These are phyloP conservation scores for Mortierella sp. DNA, from an alignment of 371 early-diverging fungal species.

Conservation along the genomic window DNA sequence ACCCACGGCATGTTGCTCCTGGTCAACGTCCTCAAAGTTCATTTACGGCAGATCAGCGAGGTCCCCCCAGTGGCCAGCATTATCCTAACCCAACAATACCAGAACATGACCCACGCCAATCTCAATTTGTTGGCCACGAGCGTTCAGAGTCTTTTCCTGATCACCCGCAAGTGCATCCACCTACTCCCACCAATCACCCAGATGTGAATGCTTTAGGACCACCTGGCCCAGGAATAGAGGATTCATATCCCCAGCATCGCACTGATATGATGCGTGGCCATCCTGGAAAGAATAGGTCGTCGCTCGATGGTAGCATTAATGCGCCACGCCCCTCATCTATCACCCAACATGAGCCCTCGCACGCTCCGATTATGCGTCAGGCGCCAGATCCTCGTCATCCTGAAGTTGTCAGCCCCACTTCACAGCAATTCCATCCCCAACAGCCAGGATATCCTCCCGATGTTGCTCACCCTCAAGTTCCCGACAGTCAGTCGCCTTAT, in stretches of 20 bases:
- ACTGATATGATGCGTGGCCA: neutral
- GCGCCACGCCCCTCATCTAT: slow-evolving; percentile 11
- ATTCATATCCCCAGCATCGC: slow-evolving; percentile 7
- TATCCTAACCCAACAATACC: slow-evolving; percentile 8
- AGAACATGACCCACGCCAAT: slow-evolving; percentile 19
- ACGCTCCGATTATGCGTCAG: slow-evolving; percentile 24
- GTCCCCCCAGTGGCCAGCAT: neutral
- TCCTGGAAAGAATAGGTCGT: slow-evolving; percentile 2
- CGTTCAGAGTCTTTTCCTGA: slow-evolving; percentile 20
- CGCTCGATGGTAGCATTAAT: neutral
- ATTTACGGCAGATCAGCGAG: slow-evolving; percentile 7
- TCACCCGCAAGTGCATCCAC: slow-evolving; percentile 5
- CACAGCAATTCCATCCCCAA: slow-evolving; percentile 6
- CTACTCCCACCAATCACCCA: neutral
- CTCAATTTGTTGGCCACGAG: slow-evolving; percentile 24
- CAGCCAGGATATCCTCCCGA: slow-evolving; percentile 20
- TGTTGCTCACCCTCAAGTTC: slow-evolving; percentile 5
- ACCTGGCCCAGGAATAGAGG: slow-evolving; percentile 10
- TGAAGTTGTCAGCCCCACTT: slow-evolving; percentile 2
- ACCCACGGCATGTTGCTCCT: slow-evolving; percentile 12
- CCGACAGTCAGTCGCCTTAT: slow-evolving; percentile 2
- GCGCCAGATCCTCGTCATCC: slow-evolving; percentile 15
- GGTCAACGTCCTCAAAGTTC: slow-evolving; percentile 12
- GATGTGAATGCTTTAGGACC: neutral
- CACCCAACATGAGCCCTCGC: slow-evolving; percentile 12